Percentiles rank a stretch among this genome's conserved stretches.
These are phyloP conservation scores for Tetrahymena thermophila DNA, from an alignment of 73 alveolate genomes.

Conservation along the genomic window DNA sequence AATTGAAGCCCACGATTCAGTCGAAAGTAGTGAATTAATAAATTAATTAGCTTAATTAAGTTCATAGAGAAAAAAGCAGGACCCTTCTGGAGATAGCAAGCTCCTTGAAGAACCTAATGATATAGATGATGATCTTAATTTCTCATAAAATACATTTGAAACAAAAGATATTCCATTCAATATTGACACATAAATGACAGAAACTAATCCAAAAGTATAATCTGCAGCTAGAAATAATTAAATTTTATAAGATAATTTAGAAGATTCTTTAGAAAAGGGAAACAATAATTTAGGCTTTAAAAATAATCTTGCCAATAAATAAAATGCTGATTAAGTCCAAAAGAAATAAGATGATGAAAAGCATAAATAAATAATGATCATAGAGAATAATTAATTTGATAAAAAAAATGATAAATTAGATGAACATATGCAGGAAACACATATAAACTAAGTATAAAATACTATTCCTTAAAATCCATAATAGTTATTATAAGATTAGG, in stretches of 20 bases:
- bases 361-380: too few species aligned
- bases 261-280: background rate
- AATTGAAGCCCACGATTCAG: background rate
- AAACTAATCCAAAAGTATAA: background rate
- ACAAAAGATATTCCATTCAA: background rate
- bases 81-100: background rate
- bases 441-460: too few species aligned
- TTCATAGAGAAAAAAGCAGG: background rate
- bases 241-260: background rate
- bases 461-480: background rate
- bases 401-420: background rate
- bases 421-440: background rate
- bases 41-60: background rate
- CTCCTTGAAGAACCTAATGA: background rate
- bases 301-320: background rate
- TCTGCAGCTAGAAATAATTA: background rate
- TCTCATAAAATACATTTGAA: background rate
- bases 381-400: background rate
- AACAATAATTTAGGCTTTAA: background rate
- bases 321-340: too few species aligned
- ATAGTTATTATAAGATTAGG: too few species aligned
- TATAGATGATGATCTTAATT: background rate
- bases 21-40: background rate
- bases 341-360: background rate
- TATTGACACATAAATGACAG: background rate